These are phyloP conservation scores for Echeveria elegans DNA, from an alignment of 164 flowering plant species.

Conservation along the genomic window DNA sequence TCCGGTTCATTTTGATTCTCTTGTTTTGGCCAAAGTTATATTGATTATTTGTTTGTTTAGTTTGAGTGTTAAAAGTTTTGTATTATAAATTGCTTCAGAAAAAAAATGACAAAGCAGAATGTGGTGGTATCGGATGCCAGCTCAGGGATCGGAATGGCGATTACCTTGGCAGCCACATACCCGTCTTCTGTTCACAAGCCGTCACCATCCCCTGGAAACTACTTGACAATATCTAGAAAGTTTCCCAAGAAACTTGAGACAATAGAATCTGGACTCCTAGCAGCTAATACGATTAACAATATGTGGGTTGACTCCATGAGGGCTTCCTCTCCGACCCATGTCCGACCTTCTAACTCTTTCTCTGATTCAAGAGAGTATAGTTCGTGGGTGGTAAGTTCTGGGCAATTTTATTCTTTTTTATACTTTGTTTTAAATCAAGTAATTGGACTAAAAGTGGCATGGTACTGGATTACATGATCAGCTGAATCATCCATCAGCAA, in stretches of 20 bases:
- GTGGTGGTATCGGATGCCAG: neutral
- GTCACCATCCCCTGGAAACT: neutral
- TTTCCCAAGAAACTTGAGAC: constrained; percentile 6
- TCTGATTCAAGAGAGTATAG: constrained; percentile 16
- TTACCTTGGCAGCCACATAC: neutral
- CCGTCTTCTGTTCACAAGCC: neutral
- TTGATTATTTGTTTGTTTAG: neutral
- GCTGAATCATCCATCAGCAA: constrained; percentile 73
- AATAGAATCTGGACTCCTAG: neutral
- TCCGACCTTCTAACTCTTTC: constrained; percentile 25
- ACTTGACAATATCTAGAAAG: neutral
- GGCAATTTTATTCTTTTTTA: no score
- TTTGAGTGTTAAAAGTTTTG: neutral
- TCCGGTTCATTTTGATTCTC: neutral
- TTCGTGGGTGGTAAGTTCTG: constrained; percentile 38
- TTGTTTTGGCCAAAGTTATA: neutral
- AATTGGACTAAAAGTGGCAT: neutral
- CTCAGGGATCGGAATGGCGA: neutral
- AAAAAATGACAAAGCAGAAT: constrained; percentile 9
- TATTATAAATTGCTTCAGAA: neutral
- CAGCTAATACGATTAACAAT: constrained; percentile 16
- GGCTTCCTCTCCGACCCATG: constrained; percentile 77
- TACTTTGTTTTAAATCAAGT: neutral
- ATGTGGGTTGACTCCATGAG: constrained; percentile 60
- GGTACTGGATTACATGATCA: constrained; percentile 12